Evolutionary conservation across 2,329 filamentous ascomycete species (phyloP).

Genomic region (Pseudonectria buxi): DNA sequence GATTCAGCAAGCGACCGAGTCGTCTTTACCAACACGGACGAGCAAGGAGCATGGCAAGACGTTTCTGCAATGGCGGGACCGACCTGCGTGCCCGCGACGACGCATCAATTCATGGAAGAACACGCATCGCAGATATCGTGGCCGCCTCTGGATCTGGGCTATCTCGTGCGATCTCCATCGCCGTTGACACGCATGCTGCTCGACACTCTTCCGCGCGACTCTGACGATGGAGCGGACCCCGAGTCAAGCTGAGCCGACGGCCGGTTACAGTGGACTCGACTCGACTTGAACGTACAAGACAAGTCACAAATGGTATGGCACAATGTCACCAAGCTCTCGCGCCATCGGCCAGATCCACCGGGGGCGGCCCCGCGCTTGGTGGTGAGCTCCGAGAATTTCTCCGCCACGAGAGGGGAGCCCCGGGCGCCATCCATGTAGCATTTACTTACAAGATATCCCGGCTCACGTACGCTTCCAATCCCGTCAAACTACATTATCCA

Average conservation of each 20-base stretch:
- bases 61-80: slow-evolving; percentile 13
- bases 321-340: slow-evolving; percentile 9
- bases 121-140: slow-evolving; percentile 20
- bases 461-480: background rate
- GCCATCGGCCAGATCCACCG: slow-evolving; percentile 8
- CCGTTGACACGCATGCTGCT: slow-evolving; percentile 21
- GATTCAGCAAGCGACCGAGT: slow-evolving; percentile 1
- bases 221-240: slow-evolving; percentile 4
- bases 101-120: slow-evolving; percentile 22
- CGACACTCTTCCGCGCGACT: slow-evolving; percentile 18
- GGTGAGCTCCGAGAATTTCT: slow-evolving; percentile 18
- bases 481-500: slow-evolving; percentile 1
- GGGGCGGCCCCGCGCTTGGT: background rate
- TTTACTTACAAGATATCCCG: too few species aligned
- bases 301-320: slow-evolving; percentile 8
- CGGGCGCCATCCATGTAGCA: too few species aligned
- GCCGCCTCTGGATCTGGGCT: slow-evolving; percentile 19
- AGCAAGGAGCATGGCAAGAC: slow-evolving; percentile 10
- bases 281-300: slow-evolving; percentile 1
- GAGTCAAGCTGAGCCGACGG: too few species aligned
- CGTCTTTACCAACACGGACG: slow-evolving; percentile 7
- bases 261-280: background rate
- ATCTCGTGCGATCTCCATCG: slow-evolving; percentile 19
- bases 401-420: slow-evolving; percentile 8
- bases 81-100: slow-evolving; percentile 14